A percentile compares a stretch with the other conserved stretches of the same genome.
These are phyloP conservation scores for Hanseniaspora meyeri DNA, from an alignment of 805 yeast genomes.

Conservation along the genomic window DNA sequence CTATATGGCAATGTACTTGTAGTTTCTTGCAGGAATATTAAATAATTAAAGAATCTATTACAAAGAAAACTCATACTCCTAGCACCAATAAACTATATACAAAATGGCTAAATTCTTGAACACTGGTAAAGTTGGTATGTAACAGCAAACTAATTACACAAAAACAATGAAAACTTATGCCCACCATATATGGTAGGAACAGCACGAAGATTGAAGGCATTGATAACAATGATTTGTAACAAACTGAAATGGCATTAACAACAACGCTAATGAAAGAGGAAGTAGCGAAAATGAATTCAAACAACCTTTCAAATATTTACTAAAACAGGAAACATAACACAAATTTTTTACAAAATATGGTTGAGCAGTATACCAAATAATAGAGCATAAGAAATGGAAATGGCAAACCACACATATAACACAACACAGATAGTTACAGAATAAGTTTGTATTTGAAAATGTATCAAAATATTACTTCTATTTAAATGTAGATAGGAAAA, in stretches of 20 bases:
- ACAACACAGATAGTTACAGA: too few relatives aligned
- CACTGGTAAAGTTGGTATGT: slow-evolving; percentile 90
- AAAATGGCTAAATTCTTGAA: slow-evolving; percentile 97
- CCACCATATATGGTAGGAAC: background rate
- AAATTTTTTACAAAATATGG: too few relatives aligned
- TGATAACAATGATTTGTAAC: background rate
- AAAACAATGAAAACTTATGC: background rate
- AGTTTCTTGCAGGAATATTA: background rate
- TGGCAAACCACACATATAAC: too few relatives aligned
- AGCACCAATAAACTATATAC: slow-evolving; percentile 14
- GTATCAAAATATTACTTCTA: too few relatives aligned
- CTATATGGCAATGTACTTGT: background rate
- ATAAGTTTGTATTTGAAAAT: too few relatives aligned
- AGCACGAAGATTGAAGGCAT: background rate
- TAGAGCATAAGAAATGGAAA: too few relatives aligned
- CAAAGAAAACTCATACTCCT: background rate
- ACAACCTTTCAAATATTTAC: too few relatives aligned
- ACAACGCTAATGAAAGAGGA: background rate
- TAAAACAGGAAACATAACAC: too few relatives aligned
- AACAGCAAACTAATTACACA: slow-evolving; percentile 1
- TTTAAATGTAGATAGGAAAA: too few relatives aligned
- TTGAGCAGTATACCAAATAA: too few relatives aligned
- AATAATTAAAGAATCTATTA: too few relatives aligned
- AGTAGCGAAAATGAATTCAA: background rate
- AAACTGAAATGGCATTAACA: too few relatives aligned